A percentile compares a stretch with the other conserved stretches of the same genome.
Evolutionary conservation across 345 rosid species (phyloP).

Genomic region (Citrus inodora): DNA sequence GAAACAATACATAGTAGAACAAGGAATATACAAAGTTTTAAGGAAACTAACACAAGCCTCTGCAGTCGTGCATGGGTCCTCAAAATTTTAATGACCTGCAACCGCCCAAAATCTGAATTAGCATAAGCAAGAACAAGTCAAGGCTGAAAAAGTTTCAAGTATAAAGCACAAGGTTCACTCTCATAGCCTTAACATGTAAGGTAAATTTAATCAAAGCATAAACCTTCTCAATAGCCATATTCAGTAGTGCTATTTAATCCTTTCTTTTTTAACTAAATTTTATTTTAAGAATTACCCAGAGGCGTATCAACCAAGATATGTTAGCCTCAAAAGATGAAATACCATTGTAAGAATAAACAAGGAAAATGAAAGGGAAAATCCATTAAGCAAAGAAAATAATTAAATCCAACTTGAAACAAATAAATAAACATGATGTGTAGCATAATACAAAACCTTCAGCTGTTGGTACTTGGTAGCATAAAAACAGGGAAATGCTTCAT

Average conservation of each 20-base stretch:
- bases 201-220: background rate
- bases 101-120: conserved; percentile 2
- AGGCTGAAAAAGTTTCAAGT: background rate
- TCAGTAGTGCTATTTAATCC: background rate
- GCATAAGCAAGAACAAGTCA: background rate
- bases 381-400: background rate
- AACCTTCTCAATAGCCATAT: background rate
- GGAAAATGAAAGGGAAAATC: background rate
- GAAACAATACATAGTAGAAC: background rate
- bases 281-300: background rate
- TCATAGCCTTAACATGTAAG: background rate
- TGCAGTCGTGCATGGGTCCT: conserved; percentile 66
- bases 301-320: background rate
- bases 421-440: background rate
- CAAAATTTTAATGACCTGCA: conserved; percentile 77
- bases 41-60: conserved; percentile 77
- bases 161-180: background rate
- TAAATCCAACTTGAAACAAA: background rate
- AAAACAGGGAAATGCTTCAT: background rate
- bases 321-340: background rate
- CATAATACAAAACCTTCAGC: background rate
- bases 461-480: background rate
- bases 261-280: background rate
- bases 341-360: background rate
- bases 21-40: background rate